Percentiles rank a stretch among this genome's conserved stretches.
These are phyloP conservation scores for Parmales sp. DNA, from an alignment of 108 stramenopile species.

Conservation along the genomic window DNA sequence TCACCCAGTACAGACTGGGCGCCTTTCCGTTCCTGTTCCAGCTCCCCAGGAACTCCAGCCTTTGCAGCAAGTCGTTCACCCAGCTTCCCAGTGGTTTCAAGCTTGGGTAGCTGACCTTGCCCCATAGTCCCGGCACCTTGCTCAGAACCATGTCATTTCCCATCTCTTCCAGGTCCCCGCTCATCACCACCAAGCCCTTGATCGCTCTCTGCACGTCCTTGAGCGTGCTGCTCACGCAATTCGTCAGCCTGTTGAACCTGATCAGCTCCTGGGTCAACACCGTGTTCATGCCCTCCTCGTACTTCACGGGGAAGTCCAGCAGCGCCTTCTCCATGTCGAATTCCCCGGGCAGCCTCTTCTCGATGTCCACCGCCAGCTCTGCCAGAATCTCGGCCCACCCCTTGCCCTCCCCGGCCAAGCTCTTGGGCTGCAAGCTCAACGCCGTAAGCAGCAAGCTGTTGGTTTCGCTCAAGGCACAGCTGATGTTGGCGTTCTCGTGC, in stretches of 20 bases:
- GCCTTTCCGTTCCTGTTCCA: slow-evolving; percentile 38
- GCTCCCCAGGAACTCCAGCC: slow-evolving; percentile 30
- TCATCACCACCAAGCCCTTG: slow-evolving; percentile 51
- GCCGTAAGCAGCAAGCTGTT: slow-evolving; percentile 38
- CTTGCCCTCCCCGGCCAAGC: slow-evolving; percentile 26
- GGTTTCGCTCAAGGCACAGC: slow-evolving; percentile 45
- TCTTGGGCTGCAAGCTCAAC: slow-evolving; percentile 42
- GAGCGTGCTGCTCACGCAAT: slow-evolving; percentile 19
- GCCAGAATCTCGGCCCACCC: slow-evolving; percentile 39
- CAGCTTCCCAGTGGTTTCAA: slow-evolving; percentile 51
- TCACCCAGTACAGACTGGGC: slow-evolving; percentile 41
- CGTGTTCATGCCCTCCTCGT: slow-evolving; percentile 58
- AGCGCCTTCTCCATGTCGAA: slow-evolving; percentile 39
- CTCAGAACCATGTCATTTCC: slow-evolving; percentile 49
- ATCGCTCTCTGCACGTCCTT: slow-evolving; percentile 43
- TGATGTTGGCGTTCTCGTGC: slow-evolving; percentile 59
- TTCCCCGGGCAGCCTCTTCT: slow-evolving; percentile 30
- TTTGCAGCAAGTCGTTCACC: slow-evolving; percentile 39
- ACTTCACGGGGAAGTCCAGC: slow-evolving; percentile 42
- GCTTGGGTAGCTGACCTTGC: slow-evolving; percentile 39
- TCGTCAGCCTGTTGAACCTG: slow-evolving; percentile 41
- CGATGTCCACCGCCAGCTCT: slow-evolving; percentile 46
- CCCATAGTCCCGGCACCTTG: slow-evolving; percentile 39
- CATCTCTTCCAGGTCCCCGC: slow-evolving; percentile 46
- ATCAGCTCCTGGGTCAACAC: slow-evolving; percentile 51